Evolutionary conservation across 352 stramenopile genomes (phyloP).

Genomic region (Globisporangium ultimum): DNA sequence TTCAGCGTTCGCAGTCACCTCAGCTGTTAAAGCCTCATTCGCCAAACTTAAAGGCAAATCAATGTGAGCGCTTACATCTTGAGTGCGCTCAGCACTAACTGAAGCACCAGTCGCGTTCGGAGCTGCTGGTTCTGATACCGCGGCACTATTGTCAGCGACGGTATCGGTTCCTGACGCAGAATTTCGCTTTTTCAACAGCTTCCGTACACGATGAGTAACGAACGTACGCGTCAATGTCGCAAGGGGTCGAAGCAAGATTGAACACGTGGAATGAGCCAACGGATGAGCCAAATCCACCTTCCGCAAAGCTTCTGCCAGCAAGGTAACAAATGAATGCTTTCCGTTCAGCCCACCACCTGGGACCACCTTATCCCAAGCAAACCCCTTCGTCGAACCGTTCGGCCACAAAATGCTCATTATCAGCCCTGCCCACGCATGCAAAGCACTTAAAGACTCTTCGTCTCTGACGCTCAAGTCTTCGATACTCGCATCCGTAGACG

Average conservation of each 20-base stretch:
- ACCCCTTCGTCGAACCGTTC: conserved; percentile 66
- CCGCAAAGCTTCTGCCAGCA: conserved; percentile 71
- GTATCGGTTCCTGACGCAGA: conserved; percentile 3
- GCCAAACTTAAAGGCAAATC: background rate
- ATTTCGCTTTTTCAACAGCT: conserved; percentile 61
- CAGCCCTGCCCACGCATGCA: conserved; percentile 81
- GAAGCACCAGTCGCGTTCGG: background rate
- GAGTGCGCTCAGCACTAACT: background rate
- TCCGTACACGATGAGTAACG: conserved; percentile 67
- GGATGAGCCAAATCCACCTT: conserved; percentile 79
- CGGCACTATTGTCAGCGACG: background rate
- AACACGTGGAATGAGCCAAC: conserved; percentile 67
- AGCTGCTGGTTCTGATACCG: background rate
- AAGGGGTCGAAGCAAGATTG: conserved; percentile 78
- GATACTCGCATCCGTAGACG: conserved; percentile 4
- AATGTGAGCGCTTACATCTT: background rate
- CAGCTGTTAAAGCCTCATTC: background rate
- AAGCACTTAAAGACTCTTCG: conserved; percentile 61
- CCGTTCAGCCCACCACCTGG: conserved; percentile 57
- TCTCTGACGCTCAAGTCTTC: conserved; percentile 49
- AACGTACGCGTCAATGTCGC: conserved; percentile 79
- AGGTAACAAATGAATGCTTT: conserved; percentile 74
- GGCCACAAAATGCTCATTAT: conserved; percentile 89
- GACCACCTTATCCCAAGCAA: conserved; percentile 81
- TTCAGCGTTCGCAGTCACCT: conserved; percentile 16